Conservation (phyloP, 108 stramenopile species). For the Chaetoceros muelleri region DNA sequence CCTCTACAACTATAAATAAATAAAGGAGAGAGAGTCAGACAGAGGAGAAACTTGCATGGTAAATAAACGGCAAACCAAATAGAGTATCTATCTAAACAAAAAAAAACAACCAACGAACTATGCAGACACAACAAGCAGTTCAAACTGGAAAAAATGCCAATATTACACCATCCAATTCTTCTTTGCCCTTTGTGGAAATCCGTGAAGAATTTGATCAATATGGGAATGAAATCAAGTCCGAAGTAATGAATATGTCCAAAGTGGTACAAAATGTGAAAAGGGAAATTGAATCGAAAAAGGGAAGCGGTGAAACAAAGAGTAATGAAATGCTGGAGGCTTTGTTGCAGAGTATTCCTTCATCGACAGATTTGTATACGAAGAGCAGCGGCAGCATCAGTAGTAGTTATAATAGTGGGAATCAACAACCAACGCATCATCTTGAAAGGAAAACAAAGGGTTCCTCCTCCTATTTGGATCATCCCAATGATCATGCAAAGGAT, state of each 20-base stretch:
- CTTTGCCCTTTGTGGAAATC: constrained; percentile 25
- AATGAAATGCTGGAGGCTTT: constrained; percentile 1
- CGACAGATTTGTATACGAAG: not conserved
- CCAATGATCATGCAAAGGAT: not conserved
- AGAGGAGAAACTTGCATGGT: not conserved
- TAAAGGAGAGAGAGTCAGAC: constrained; percentile 3
- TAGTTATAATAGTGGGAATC: too few species aligned
- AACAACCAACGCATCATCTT: too few species aligned
- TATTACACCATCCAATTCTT: not conserved
- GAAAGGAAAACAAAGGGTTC: not conserved
- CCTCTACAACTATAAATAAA: not conserved
- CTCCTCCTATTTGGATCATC: not conserved
- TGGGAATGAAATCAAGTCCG: constrained; percentile 20
- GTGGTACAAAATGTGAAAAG: constrained; percentile 12
- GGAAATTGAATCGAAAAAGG: not conserved
- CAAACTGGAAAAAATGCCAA: not conserved
- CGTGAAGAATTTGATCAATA: constrained; percentile 33
- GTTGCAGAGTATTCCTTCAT: not conserved
- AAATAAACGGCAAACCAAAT: not conserved
- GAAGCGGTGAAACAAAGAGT: not conserved
- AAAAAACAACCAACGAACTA: constrained; percentile 1
- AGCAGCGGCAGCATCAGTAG: not conserved
- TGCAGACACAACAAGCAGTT: not conserved
- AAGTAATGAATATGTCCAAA: constrained; percentile 29
- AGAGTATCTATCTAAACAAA: not conserved